Conservation (phyloP, 371 early-diverging fungal genomes). For the Haplosporangium sp. region DNA sequence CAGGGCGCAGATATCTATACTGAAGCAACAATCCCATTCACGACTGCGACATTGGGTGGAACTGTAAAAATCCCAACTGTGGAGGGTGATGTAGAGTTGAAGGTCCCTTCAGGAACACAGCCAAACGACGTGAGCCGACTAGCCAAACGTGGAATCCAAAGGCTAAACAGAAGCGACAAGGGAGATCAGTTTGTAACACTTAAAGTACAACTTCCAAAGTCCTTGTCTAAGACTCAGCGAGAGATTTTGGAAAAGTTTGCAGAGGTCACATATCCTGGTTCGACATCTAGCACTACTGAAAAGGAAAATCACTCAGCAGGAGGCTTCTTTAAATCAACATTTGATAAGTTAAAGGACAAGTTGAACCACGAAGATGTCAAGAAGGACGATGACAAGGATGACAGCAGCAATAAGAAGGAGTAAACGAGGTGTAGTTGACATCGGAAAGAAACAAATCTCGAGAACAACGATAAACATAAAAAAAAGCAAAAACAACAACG, state of each 20-base stretch:
- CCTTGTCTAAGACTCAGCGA: conserved; percentile 53
- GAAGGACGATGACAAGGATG: conserved; percentile 50
- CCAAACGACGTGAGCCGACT: conserved; percentile 86
- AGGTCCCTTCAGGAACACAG: conserved; percentile 86
- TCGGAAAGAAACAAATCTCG: too few species aligned
- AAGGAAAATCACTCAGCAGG: conserved; percentile 30
- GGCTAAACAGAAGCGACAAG: conserved; percentile 62
- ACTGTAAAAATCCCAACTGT: conserved; percentile 87
- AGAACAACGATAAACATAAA: too few species aligned
- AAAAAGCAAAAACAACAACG: too few species aligned
- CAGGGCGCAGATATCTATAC: conserved; percentile 83
- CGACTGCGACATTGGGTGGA: conserved; percentile 90
- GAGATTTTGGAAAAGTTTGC: conserved; percentile 65
- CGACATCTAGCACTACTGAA: conserved; percentile 17
- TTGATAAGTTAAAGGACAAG: conserved; percentile 56
- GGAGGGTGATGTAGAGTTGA: conserved; percentile 93
- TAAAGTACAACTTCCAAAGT: conserved; percentile 82
- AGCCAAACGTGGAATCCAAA: conserved; percentile 79
- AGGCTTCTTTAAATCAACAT: conserved; percentile 58
- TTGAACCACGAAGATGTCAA: conserved; percentile 41
- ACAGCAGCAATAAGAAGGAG: conserved; percentile 41
- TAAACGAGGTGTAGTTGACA: neutral
- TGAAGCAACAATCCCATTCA: conserved; percentile 81
- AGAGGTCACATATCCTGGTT: conserved; percentile 29
- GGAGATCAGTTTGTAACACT: conserved; percentile 92